A percentile compares a stretch with the other conserved stretches of the same genome.
These are phyloP conservation scores for Claviceps spartinae DNA, from an alignment of 2,329 filamentous ascomycete genomes.

Conservation along the genomic window DNA sequence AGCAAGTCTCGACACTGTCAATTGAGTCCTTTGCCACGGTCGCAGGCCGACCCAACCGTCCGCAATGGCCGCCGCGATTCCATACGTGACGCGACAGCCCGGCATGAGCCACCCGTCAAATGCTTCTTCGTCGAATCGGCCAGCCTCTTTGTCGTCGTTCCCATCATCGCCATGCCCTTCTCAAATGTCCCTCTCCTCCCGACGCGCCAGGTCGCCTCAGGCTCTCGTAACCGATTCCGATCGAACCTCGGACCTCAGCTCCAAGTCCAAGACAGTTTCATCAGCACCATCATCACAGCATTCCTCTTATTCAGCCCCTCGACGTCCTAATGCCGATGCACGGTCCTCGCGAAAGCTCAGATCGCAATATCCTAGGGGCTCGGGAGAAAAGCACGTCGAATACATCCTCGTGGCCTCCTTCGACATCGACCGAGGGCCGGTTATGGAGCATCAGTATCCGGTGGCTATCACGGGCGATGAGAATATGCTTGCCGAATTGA, in stretches of 20 bases:
- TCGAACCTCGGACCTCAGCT: constrained; percentile 44
- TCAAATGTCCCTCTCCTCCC: constrained; percentile 40
- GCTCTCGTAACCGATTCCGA: constrained; percentile 37
- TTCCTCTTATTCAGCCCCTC: constrained; percentile 41
- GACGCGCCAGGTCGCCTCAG: constrained; percentile 42
- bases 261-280: constrained; percentile 46
- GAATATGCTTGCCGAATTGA: constrained; percentile 94
- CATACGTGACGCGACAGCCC: constrained; percentile 27
- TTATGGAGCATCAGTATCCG: constrained; percentile 98
- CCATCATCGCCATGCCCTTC: constrained; percentile 45
- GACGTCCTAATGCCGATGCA: constrained; percentile 36
- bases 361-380: constrained; percentile 63
- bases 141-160: constrained; percentile 52
- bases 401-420: constrained; percentile 97
- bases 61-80: constrained; percentile 28
- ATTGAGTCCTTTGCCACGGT: background rate
- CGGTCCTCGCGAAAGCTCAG: constrained; percentile 44
- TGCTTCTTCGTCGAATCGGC: constrained; percentile 19
- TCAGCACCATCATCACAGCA: constrained; percentile 47
- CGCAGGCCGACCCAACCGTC: background rate
- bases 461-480: constrained; percentile 92
- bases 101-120: constrained; percentile 22
- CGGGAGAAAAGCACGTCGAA: constrained; percentile 85
- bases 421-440: constrained; percentile 86
- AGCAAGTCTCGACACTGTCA: background rate